Evolutionary conservation across 345 rosid genomes (phyloP), one percentile per base, ranked within the genome.

Genomic region (Gossypium raimondii): DNA sequence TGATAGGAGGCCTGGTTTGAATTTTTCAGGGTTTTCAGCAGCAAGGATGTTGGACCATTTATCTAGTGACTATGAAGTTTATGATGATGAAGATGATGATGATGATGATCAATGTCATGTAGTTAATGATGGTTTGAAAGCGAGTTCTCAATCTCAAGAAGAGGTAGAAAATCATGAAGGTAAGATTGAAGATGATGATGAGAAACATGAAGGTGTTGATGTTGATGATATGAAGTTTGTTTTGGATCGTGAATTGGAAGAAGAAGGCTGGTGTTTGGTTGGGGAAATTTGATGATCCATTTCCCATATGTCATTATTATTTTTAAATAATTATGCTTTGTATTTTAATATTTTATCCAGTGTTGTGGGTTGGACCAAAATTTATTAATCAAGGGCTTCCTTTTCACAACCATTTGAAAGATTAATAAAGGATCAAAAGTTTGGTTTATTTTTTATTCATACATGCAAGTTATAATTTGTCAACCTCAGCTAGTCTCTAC

Each of bases 261-360:
- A 86, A 34, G 87, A 87, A 73, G 92, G 76, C 72, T 92, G 93
- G 89, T 83, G 80, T 65, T 67, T 84, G 65, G 87, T 93, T 66
- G 86, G 77, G 53, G 75, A 78, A 75, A 80, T 79, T 80, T 82
- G 65, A 83, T 70, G 2, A 17, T 45, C 12, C 3, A 55, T 38
- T 71, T 38, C 63, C 24, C 34, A 67, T 5, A 44, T 45, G 9
- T 64, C 14, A 9, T 17, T 38, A 16, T 9, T 29, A 25, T 29
- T 58, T 4, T 20, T 9, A 38, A 34, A 41, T 38, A n/a, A 38
- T 34, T 34, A 34, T 4, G 41, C 41, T 34, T 34, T 34, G 41
- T 34, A 34, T 34, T 34, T 34, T 34, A 34, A 34, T 34, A 34
- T 34, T 34, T 34, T 34, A 34, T 5, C 41, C 41, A 5, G 41